Base-by-base conservation (phyloP, 331 rosid genomes). In the Arachis monticola region DNA sequence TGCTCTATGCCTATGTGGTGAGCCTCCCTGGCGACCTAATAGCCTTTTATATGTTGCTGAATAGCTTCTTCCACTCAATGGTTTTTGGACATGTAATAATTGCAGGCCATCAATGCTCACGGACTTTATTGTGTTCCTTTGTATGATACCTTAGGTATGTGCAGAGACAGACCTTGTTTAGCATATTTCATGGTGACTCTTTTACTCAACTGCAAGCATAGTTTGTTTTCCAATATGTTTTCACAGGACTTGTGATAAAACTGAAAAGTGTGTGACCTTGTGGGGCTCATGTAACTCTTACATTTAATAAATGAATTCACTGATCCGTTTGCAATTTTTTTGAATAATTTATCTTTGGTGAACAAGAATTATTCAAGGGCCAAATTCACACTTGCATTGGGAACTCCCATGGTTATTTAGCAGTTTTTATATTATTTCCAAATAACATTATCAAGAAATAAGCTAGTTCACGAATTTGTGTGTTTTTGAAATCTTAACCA, bases 61-160 rank as follows among this genome's bases (percentile, higher is more conserved):
- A 45, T 14, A 57, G 46, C 73, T 22, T 69, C 63, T 57, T 86
- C 71, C 60, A 60, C 48, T 44, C 61, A 42, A 7, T 55, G 60
- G 40, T 14, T 61, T 61, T 84, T 70, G 74, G 3, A 81, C 59
- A 74, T 67, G 59, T 63, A 74, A 62, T 60, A 68, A 48, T 47
- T 85, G 89, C 97, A 95, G 99, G 98, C 99, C 48, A 90, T 93
- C 89, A 95, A 92, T 76, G 99, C 98, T 79, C 98, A 90, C 79
- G 99, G 89, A 64, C 93, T 95, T 79, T 87, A 82, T 65, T 95
- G 99, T 75, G 99, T 95, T 73, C 99, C 99, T 75, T 82, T 95
- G 72, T 95, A 95, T 66, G 99, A 95, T 81, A 87, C 96, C 60
- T 83, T 95, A 79, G 99, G 99, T 95, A 87, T 81, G 88, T 68